Evolutionary conservation across 495 filamentous ascomycete genomes (phyloP), one percentile per base, ranked within the genome.

Genomic region (Mycothermus thermophilus): DNA sequence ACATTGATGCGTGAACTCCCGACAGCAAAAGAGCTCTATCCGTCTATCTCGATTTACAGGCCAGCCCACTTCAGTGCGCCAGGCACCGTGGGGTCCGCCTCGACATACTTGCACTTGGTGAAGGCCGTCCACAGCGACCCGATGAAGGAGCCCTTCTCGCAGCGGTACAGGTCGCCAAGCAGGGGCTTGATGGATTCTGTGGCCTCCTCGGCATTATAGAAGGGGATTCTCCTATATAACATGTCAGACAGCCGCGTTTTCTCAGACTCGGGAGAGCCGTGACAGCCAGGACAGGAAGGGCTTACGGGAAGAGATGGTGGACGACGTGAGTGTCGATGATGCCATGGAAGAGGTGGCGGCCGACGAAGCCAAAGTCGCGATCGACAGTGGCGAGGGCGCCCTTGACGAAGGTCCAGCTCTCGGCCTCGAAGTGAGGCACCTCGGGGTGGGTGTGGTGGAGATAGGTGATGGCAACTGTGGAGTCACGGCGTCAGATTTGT

Each of bases 301-400:
- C 52, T 34, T 37, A 56, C 52, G 52, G 52, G 51, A 90, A 75
- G 44, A 83, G 75, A 63, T 92, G 84, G 64, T 93, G 84, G n/a
- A 88, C 66, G 37, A 93, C 84, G 62, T 92, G 84, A 35, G 78
- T 82, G 57, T 93, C 84, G 55, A 88, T 80, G 55, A 92, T 88
- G 51, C 82, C 79, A 63, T 93, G 84, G 63, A 93, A 72, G 44
- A 93, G 66, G 44, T 78, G 72, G 36, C 79, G 76, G 35, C 85
- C 85, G 44, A 87, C 76, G 55, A 84, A 90, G 33, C 84, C 83
- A 49, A 86, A 82, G 44, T 86, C 80, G 43, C 85, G 80, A 54
- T 93, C 85, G 35, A 93, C 80, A 23, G 84, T 93, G 34, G 79
- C 77, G 24, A 83, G 77, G 24, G 85, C 83, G 23, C 85, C 85